phyloP scores from a whole-genome alignment of 345 rosid species.

The Populus alba region DNA sequence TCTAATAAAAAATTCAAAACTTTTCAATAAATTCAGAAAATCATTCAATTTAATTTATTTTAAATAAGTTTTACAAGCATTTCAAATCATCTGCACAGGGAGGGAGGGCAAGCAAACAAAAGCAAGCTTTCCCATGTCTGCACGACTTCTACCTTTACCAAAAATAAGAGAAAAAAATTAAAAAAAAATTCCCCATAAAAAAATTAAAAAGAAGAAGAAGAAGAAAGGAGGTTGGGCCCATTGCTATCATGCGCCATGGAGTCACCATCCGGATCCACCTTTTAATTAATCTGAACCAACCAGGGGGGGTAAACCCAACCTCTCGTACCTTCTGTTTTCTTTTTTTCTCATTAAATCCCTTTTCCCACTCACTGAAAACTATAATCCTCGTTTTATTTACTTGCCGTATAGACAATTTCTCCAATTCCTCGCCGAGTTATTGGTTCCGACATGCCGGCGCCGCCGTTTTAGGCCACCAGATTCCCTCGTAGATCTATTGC shows the following conservation, averaged over 20 bases:
- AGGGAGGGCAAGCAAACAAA: slow-evolving; percentile 23
- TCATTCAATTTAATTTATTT: too few relatives aligned
- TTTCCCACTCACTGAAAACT: not conserved
- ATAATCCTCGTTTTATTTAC: not conserved
- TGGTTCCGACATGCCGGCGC: slow-evolving; percentile 42
- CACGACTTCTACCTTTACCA: not conserved
- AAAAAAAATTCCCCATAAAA: not conserved
- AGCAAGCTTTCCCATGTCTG: slow-evolving; percentile 13
- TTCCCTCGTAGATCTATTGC: slow-evolving; percentile 31
- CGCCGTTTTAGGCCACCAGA: slow-evolving; percentile 32
- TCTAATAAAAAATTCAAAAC: too few relatives aligned
- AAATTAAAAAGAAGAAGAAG: not conserved
- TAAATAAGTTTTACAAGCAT: too few relatives aligned
- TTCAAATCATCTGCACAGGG: too few relatives aligned
- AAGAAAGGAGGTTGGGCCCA: slow-evolving; percentile 6
- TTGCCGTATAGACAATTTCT: not conserved
- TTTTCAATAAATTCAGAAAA: too few relatives aligned
- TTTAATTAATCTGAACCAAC: slow-evolving; percentile 35
- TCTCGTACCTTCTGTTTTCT: not conserved
- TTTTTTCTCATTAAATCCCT: not conserved
- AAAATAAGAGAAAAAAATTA: not conserved
- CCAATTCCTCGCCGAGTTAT: slow-evolving; percentile 40
- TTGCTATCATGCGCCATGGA: slow-evolving; percentile 37
- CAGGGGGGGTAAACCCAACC: not conserved
- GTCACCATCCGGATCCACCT: slow-evolving; percentile 39